phyloP scores from a whole-genome alignment of 139 green algal species.

The Limnomonas spitsbergensis region DNA sequence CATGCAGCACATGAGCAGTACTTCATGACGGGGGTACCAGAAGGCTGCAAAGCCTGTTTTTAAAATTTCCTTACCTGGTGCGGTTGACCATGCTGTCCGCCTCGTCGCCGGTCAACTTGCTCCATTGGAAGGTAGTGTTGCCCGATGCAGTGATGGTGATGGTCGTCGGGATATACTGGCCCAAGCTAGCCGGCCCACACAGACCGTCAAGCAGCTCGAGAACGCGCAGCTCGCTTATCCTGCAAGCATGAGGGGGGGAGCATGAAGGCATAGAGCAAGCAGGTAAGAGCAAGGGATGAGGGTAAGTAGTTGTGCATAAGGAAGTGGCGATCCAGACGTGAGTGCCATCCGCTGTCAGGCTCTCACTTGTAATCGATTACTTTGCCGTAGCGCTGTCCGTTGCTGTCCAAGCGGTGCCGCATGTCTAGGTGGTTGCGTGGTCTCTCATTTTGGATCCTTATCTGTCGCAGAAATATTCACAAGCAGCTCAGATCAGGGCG shows the following conservation, averaged over 20 bases:
- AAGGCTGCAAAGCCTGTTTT: too few species aligned
- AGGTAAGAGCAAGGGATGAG: too few species aligned
- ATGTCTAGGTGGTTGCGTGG: slow-evolving; percentile 11
- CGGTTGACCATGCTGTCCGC: not conserved
- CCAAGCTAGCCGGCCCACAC: not conserved
- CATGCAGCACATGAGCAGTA: too few species aligned
- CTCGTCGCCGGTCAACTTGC: not conserved
- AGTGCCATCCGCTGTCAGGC: too few species aligned
- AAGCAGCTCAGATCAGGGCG: not conserved
- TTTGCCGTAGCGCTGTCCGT: slow-evolving; percentile 4
- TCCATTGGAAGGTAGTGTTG: not conserved
- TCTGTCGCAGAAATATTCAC: not conserved
- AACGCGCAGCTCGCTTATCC: not conserved
- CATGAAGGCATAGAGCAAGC: too few species aligned
- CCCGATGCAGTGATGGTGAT: not conserved
- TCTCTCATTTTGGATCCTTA: slow-evolving; percentile 6
- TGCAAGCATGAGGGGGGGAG: too few species aligned
- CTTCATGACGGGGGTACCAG: too few species aligned
- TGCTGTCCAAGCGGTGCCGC: not conserved
- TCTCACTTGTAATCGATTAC: slow-evolving; percentile 15
- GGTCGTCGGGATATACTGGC: not conserved
- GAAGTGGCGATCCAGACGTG: too few species aligned
- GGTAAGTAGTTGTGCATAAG: too few species aligned
- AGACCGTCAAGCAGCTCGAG: not conserved
- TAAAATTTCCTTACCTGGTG: slow-evolving; percentile 1